Evolutionary conservation across 371 early-diverging fungal species (phyloP), one percentile per base, ranked within the genome.

Genomic region (Capillidium rhysosporum): DNA sequence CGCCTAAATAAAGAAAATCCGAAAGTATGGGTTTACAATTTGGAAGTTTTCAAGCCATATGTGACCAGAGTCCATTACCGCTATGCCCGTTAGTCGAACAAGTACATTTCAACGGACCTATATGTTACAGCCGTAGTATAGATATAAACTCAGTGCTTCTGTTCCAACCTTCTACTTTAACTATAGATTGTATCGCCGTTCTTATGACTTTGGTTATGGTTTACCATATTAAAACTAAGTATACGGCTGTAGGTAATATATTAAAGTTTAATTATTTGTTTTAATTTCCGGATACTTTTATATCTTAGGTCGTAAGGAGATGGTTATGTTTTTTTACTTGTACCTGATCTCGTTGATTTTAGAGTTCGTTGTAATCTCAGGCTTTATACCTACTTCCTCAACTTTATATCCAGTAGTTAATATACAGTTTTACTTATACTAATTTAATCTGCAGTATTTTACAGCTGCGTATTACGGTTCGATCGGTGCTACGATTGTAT

Each of bases 121-220:
- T 68, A 18, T 92, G 93, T 66, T 95, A 92, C 66, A 77, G 89
- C 47, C 75, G 95, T 46, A 92, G 90, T 67, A 81, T 91, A 56
- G 89, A 88, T 59, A 63, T 80, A 20, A 72, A 69, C 51, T 74
- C 73, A 60, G 72, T 77, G 31, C 69, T 92, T 20, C 72, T 92
- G 31, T 92, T 92, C 68, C 89, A 94, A 65, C 87, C 86, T 23
- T 83, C 80, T 9, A 73, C 82, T 54, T 61, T 89, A 39, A 80
- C 87, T 49, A 80, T 90, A 49, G 77, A 87, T 62, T 62, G 89
- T 26, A 71, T 86, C 38, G 85, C 89, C 41, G 70, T 92, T 53
- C 65, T 86, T 44, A 92, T 90, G 91, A 83, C 88, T 21, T 67
- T 72, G 40, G 86, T 88, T 58, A 92, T 92, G 90, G 87, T 90